phyloP scores from a whole-genome alignment of 2,329 filamentous ascomycete species.

The Sclerotiophoma versabilis region DNA sequence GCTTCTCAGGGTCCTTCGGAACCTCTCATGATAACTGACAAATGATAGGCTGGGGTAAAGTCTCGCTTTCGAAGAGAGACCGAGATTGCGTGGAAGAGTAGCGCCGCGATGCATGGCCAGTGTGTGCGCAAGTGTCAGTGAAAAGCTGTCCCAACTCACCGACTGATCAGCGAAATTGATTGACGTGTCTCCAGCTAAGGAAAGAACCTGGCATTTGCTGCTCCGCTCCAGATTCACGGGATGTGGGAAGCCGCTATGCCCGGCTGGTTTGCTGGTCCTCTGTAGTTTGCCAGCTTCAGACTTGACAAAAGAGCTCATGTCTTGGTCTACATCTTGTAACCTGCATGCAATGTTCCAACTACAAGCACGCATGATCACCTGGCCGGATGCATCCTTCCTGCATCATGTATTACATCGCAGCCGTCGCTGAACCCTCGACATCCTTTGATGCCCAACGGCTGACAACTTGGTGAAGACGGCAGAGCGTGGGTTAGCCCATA shows the following conservation, averaged over 20 bases:
- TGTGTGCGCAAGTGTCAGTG: background rate
- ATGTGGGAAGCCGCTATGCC: constrained; percentile 3
- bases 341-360: constrained; percentile 2
- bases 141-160: background rate
- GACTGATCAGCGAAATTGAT: background rate
- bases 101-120: background rate
- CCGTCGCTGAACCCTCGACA: constrained; percentile 2
- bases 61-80: background rate
- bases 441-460: constrained; percentile 8
- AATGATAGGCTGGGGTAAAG: background rate
- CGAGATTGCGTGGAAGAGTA: background rate
- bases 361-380: constrained; percentile 4
- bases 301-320: constrained; percentile 3
- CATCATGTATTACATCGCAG: constrained; percentile 5
- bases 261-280: background rate
- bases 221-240: constrained; percentile 5
- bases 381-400: constrained; percentile 10
- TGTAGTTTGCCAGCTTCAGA: constrained; percentile 2
- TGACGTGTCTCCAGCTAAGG: background rate
- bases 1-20: background rate
- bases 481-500: constrained; percentile 1
- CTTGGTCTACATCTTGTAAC: constrained; percentile 2
- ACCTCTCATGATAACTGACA: background rate
- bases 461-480: background rate
- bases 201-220: background rate